phyloP scores from a whole-genome alignment of 2,329 filamentous ascomycete genomes.

The Huntiella savannae region DNA sequence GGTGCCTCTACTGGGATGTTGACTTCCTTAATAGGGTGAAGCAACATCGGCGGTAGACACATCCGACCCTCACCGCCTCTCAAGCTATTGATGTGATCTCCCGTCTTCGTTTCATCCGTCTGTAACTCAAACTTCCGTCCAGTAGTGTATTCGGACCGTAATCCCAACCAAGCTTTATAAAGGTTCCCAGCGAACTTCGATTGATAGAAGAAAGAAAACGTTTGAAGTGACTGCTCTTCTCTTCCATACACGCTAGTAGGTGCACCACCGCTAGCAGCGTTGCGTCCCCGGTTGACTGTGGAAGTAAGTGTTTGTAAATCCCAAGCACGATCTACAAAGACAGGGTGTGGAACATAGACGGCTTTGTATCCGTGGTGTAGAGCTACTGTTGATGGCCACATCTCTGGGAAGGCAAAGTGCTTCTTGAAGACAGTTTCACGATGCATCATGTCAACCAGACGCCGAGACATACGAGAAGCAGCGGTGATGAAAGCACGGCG shows the following conservation, averaged over 20 bases:
- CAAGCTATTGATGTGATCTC: slow-evolving; percentile 30
- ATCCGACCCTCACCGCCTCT: slow-evolving; percentile 61
- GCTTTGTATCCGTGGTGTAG: slow-evolving; percentile 87
- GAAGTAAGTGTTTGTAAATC: slow-evolving; percentile 57
- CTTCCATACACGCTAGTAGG: slow-evolving; percentile 60
- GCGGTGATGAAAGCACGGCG: slow-evolving; percentile 81
- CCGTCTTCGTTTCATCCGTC: slow-evolving; percentile 31
- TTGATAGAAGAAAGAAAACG: slow-evolving; percentile 84
- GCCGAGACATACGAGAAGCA: slow-evolving; percentile 62
- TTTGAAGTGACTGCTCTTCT: slow-evolving; percentile 72
- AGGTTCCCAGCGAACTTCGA: slow-evolving; percentile 63
- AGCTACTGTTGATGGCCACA: slow-evolving; percentile 80
- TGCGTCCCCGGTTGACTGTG: slow-evolving; percentile 62
- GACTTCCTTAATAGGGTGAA: slow-evolving; percentile 74
- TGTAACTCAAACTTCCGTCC: slow-evolving; percentile 57
- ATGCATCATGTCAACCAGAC: slow-evolving; percentile 74
- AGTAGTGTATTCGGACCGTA: slow-evolving; percentile 59
- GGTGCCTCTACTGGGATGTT: slow-evolving; percentile 43
- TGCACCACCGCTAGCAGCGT: slow-evolving; percentile 56
- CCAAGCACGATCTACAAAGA: slow-evolving; percentile 79
- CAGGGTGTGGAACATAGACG: slow-evolving; percentile 74
- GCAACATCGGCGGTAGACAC: slow-evolving; percentile 75
- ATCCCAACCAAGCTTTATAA: slow-evolving; percentile 72
- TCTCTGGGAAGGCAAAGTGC: slow-evolving; percentile 85
- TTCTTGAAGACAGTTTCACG: slow-evolving; percentile 68